Conservation (phyloP, 805 yeast species). For the Nakazawaea pomicola region DNA sequence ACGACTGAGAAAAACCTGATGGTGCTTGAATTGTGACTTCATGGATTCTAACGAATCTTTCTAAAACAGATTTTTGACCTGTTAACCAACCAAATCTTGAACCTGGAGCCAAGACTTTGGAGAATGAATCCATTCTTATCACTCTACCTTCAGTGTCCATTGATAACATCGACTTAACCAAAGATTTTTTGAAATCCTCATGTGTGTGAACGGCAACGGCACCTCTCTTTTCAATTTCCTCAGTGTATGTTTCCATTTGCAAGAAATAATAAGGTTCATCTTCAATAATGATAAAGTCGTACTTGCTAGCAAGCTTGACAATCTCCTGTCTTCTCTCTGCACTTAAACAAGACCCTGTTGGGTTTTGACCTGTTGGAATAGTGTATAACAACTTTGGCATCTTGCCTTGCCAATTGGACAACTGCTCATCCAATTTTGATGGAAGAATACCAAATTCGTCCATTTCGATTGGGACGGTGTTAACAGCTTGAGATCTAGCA, state of each 20-base stretch:
- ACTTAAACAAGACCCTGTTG: conserved; percentile 85
- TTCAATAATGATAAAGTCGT: conserved; percentile 83
- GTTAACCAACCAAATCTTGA: conserved; percentile 85
- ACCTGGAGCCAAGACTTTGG: conserved; percentile 92
- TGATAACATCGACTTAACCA: conserved; percentile 72
- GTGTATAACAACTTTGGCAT: conserved; percentile 83
- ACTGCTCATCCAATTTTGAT: conserved; percentile 44
- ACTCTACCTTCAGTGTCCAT: conserved; percentile 87
- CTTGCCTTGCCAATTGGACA: conserved; percentile 54
- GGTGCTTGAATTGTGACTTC: conserved; percentile 81
- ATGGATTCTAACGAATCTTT: conserved; percentile 63
- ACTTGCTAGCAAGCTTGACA: conserved; percentile 74
- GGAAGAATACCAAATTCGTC: conserved; percentile 64
- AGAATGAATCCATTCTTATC: conserved; percentile 81
- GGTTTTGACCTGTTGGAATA: conserved; percentile 96
- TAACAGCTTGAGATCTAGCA: conserved; percentile 56
- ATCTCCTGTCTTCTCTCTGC: conserved; percentile 71
- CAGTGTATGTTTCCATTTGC: conserved; percentile 80
- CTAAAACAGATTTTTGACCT: conserved; percentile 60
- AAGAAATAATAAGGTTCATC: conserved; percentile 97
- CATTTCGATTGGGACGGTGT: conserved; percentile 61
- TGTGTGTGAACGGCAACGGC: conserved; percentile 34
- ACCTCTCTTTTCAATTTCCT: conserved; percentile 26
- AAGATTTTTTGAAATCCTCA: conserved; percentile 58
- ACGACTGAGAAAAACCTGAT: conserved; percentile 73